A percentile compares a stretch with the other conserved stretches of the same genome.
phyloP scores from a whole-genome alignment of 495 filamentous ascomycete genomes.

The Evernia prunastri region DNA sequence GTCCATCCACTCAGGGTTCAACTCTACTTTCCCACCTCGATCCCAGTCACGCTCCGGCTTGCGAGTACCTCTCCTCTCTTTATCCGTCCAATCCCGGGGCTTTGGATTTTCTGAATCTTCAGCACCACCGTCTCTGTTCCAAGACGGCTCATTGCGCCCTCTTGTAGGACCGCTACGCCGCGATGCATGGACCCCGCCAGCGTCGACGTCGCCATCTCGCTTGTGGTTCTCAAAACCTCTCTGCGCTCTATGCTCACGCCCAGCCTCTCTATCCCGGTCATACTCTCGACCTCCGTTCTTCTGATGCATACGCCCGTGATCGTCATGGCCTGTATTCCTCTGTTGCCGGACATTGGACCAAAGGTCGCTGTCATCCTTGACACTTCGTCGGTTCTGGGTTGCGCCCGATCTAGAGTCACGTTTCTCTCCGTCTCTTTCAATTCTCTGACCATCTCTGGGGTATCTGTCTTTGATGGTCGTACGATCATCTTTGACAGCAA shows the following conservation, averaged over 20 bases:
- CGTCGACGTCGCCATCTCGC: conserved; percentile 40
- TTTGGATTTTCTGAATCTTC: conserved; percentile 51
- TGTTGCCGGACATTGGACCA: conserved; percentile 53
- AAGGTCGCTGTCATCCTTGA: conserved; percentile 48
- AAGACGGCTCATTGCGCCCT: conserved; percentile 48
- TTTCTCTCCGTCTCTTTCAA: conserved; percentile 40
- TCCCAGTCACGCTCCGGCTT: conserved; percentile 60
- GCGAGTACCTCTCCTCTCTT: conserved; percentile 49
- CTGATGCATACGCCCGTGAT: conserved; percentile 45
- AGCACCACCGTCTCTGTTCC: conserved; percentile 47
- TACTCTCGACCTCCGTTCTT: conserved; percentile 63
- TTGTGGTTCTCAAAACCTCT: conserved; percentile 44
- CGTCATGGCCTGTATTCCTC: conserved; percentile 48
- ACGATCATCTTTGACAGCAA: conserved; percentile 48
- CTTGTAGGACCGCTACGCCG: conserved; percentile 41
- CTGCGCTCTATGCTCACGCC: conserved; percentile 40
- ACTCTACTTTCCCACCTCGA: conserved; percentile 50
- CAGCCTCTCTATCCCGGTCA: conserved; percentile 43
- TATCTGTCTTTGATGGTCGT: conserved; percentile 57
- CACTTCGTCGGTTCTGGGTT: conserved; percentile 41
- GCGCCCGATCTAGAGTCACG: conserved; percentile 36
- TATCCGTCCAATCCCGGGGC: conserved; percentile 56
- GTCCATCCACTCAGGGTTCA: conserved; percentile 84
- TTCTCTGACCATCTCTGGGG: conserved; percentile 42
- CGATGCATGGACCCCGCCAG: conserved; percentile 25